phyloP scores from a whole-genome alignment of 2,329 filamentous ascomycete genomes.

The Xylaria sp. region DNA sequence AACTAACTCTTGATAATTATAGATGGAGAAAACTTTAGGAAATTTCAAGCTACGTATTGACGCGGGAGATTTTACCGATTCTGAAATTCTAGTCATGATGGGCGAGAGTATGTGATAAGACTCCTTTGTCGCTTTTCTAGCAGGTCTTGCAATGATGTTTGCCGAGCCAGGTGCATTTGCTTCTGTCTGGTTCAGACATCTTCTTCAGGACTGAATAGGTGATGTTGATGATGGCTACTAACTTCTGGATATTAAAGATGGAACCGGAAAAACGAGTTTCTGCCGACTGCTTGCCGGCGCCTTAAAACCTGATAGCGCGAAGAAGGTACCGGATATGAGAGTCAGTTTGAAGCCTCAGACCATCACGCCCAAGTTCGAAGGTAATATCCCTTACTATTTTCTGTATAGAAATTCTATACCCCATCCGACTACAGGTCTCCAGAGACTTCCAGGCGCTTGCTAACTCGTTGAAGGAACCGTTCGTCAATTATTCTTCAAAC shows the following conservation, averaged over 20 bases:
- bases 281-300: constrained; percentile 95
- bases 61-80: constrained; percentile 90
- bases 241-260: constrained; percentile 72
- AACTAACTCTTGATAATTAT: constrained; percentile 20
- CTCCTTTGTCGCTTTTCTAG: not conserved
- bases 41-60: constrained; percentile 87
- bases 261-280: constrained; percentile 99
- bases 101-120: constrained; percentile 30
- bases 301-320: constrained; percentile 84
- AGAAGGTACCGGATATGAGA: constrained; percentile 88
- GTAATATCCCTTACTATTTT: constrained; percentile 49
- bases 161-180: not conserved
- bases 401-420: not conserved
- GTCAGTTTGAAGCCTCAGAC: constrained; percentile 99
- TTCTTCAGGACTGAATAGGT: not conserved
- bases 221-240: constrained; percentile 1
- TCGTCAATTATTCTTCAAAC: constrained; percentile 96
- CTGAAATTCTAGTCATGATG: constrained; percentile 84
- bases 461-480: constrained; percentile 67
- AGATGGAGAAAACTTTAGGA: constrained; percentile 92
- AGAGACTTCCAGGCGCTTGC: not conserved
- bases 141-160: not conserved
- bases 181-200: not conserved
- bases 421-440: not conserved
- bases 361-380: constrained; percentile 97